These are phyloP conservation scores for Paspalum notatum DNA, from an alignment of 176 grass and related monocot genomes.

Conservation along the genomic window DNA sequence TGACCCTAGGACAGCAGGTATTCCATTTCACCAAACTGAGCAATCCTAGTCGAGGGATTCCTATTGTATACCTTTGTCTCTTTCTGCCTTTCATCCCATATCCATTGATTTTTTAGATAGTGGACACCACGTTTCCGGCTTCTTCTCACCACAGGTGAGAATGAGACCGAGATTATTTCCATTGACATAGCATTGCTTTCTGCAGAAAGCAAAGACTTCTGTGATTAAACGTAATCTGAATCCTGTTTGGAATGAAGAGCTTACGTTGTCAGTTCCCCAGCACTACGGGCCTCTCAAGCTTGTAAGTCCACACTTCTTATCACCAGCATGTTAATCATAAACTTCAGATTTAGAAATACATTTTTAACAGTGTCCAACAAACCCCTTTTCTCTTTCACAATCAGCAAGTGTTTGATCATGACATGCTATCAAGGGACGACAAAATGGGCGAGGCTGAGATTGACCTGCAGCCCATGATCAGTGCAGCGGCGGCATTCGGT, in stretches of 20 bases:
- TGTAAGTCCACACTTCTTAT: slow-evolving; percentile 25
- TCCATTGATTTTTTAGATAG: too few species aligned
- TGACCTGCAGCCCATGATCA: slow-evolving; percentile 77
- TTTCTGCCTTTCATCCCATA: too few species aligned
- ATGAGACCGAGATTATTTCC: too few species aligned
- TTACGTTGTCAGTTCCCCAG: slow-evolving; percentile 70
- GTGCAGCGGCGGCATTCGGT: slow-evolving; percentile 53
- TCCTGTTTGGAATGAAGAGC: slow-evolving; percentile 81
- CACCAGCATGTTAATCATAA: neutral
- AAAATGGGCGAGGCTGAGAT: slow-evolving; percentile 80
- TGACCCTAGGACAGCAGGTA: slow-evolving; percentile 84
- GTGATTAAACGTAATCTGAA: slow-evolving; percentile 75
- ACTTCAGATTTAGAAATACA: slow-evolving; percentile 1
- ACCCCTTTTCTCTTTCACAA: slow-evolving; percentile 15
- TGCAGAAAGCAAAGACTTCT: slow-evolving; percentile 66
- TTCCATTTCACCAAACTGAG: neutral
- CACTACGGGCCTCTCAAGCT: slow-evolving; percentile 63
- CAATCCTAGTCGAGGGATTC: neutral
- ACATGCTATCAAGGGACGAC: slow-evolving; percentile 67
- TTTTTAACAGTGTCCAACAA: neutral
- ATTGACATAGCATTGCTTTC: neutral
- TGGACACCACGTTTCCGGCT: too few species aligned
- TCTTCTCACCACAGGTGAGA: too few species aligned
- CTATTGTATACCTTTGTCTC: neutral
- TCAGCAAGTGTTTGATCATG: slow-evolving; percentile 79